Conservation (phyloP, 2,329 filamentous ascomycete species). For the Stagonosporopsis vannaccii region DNA sequence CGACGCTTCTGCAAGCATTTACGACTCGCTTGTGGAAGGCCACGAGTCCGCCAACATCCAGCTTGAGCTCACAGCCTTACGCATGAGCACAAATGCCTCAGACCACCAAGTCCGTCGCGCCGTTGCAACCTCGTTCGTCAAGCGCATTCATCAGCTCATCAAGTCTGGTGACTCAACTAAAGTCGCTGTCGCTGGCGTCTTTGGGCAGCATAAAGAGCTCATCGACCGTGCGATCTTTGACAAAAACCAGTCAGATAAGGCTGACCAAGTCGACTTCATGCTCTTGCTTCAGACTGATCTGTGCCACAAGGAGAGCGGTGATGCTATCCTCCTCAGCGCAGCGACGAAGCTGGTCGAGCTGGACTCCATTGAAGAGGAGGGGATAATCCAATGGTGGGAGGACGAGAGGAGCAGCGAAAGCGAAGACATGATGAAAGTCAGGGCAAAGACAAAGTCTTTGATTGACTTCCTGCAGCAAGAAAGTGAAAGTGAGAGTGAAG, state of each 20-base stretch:
- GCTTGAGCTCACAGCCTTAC: conserved; percentile 91
- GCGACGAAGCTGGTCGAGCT: conserved; percentile 85
- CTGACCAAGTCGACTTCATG: conserved; percentile 85
- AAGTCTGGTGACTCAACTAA: conserved; percentile 52
- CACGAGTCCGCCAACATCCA: conserved; percentile 83
- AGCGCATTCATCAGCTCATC: conserved; percentile 76
- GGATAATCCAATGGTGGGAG: conserved; percentile 87
- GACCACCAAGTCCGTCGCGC: conserved; percentile 88
- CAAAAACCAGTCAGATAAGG: conserved; percentile 58
- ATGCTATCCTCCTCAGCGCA: conserved; percentile 75
- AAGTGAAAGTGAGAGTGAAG: conserved; percentile 69
- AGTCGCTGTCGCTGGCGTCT: conserved; percentile 52
- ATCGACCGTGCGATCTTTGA: conserved; percentile 67
- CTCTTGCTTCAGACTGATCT: conserved; percentile 83
- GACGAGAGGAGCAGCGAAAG: conserved; percentile 72
- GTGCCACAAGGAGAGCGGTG: conserved; percentile 67
- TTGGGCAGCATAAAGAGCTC: conserved; percentile 64
- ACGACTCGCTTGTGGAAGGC: conserved; percentile 80
- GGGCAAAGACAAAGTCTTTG: conserved; percentile 76
- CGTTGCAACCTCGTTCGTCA: conserved; percentile 84
- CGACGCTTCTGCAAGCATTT: conserved; percentile 85
- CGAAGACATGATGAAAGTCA: conserved; percentile 73
- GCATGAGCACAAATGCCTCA: conserved; percentile 88
- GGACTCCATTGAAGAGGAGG: conserved; percentile 89
- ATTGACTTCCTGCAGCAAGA: conserved; percentile 83